A percentile compares a stretch with the other conserved stretches of the same genome.
Conservation (phyloP, 106 monocot species). For the Xerophyta viscosa region DNA sequence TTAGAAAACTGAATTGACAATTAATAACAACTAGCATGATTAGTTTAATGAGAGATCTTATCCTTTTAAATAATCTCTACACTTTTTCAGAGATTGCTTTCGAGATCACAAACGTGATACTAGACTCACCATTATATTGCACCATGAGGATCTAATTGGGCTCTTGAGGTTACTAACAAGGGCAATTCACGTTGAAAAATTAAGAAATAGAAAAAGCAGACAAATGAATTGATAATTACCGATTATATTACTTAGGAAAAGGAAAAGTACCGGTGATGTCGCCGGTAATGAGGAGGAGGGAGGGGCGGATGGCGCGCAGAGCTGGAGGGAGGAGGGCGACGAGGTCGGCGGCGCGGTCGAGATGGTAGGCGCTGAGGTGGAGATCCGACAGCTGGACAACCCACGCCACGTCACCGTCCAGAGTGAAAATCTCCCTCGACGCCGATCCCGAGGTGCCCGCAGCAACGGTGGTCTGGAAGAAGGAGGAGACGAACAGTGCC, state of each 20-base stretch:
- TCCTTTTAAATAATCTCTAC: too few relatives aligned
- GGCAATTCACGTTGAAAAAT: too few relatives aligned
- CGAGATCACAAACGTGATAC: too few relatives aligned
- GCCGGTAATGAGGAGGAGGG: slow-evolving; percentile 65
- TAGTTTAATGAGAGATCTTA: too few relatives aligned
- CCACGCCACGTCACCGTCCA: slow-evolving; percentile 79
- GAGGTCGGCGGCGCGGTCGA: slow-evolving; percentile 45
- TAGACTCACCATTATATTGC: too few relatives aligned
- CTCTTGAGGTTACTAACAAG: too few relatives aligned
- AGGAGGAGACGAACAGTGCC: not conserved
- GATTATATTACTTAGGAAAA: not conserved
- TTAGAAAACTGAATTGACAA: too few relatives aligned
- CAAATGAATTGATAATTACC: not conserved
- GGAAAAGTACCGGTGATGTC: slow-evolving; percentile 57
- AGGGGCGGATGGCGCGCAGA: slow-evolving; percentile 46
- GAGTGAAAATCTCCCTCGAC: slow-evolving; percentile 49
- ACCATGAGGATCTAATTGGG: too few relatives aligned
- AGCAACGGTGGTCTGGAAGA: not conserved
- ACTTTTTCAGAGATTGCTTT: too few relatives aligned
- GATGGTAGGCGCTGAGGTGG: slow-evolving; percentile 65
- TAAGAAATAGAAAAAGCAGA: not conserved
- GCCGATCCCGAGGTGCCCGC: slow-evolving; percentile 5
- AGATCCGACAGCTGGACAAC: slow-evolving; percentile 79
- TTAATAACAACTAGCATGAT: too few relatives aligned
- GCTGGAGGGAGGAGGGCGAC: slow-evolving; percentile 38